Evolutionary conservation across 208 protist species (phyloP).

Genomic region (Wallacemonas sp.): DNA sequence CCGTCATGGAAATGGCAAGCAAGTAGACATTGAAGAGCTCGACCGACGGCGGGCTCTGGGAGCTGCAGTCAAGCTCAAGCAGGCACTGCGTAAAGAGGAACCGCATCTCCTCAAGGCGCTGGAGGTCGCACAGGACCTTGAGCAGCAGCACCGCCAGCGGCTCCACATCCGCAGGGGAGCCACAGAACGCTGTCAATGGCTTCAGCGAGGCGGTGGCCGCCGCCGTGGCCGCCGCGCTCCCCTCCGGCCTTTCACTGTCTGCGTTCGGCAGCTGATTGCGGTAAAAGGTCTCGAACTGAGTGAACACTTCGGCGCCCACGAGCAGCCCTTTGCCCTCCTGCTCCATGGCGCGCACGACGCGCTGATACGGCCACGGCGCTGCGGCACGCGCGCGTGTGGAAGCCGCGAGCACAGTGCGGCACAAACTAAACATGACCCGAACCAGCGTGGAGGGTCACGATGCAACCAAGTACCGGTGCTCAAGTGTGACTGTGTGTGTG

Average conservation of each 20-base stretch:
- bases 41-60: conserved; percentile 34
- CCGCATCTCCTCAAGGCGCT: conserved; percentile 81
- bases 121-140: conserved; percentile 87
- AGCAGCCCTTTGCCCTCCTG: conserved; percentile 60
- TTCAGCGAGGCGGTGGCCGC: conserved; percentile 19
- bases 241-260: background rate
- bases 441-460: no score
- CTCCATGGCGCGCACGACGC: conserved; percentile 57
- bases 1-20: conserved; percentile 80
- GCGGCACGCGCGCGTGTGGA: background rate
- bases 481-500: no score
- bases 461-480: no score
- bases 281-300: conserved; percentile 78
- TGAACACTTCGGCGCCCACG: conserved; percentile 65
- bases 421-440: background rate
- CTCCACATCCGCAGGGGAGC: conserved; percentile 54
- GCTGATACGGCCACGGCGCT: conserved; percentile 47
- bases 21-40: conserved; percentile 91
- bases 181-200: conserved; percentile 79
- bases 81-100: conserved; percentile 90
- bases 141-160: conserved; percentile 77
- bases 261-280: conserved; percentile 18
- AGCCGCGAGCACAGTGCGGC: background rate
- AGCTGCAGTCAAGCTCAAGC: conserved; percentile 46
- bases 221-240: background rate